Percentiles rank a stretch among this genome's conserved stretches.
phyloP scores from a whole-genome alignment of 192 early-diverging fungal species.

The Podila epigama region DNA sequence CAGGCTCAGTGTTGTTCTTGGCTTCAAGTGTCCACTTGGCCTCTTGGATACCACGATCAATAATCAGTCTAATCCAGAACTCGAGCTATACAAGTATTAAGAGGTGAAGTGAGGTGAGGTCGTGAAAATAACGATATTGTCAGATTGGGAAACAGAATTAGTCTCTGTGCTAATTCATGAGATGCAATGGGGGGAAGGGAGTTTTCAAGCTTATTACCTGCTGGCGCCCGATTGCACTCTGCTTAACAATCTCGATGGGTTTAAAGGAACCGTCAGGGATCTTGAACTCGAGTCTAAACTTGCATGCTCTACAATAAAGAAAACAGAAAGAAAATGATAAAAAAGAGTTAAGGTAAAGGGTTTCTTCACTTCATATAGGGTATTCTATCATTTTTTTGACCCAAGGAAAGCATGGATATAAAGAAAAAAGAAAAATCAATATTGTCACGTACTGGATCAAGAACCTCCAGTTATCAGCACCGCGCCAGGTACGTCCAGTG shows the following conservation, averaged over 20 bases:
- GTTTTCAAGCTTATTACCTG: slow-evolving; percentile 25
- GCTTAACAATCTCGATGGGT: slow-evolving; percentile 56
- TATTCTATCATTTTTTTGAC: not conserved
- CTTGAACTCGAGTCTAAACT: slow-evolving; percentile 60
- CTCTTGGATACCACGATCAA: slow-evolving; percentile 40
- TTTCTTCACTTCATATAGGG: not conserved
- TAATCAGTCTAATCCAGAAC: slow-evolving; percentile 25
- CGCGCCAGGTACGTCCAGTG: slow-evolving; percentile 60
- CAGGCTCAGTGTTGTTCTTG: slow-evolving; percentile 2
- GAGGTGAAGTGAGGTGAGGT: too few relatives aligned
- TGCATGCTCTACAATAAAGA: slow-evolving; percentile 56
- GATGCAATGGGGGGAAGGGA: not conserved
- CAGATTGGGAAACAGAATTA: too few relatives aligned
- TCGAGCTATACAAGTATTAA: slow-evolving; percentile 9
- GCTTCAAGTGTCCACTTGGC: slow-evolving; percentile 20
- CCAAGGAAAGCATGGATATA: not conserved
- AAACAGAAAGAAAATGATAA: not conserved
- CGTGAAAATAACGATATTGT: too few relatives aligned
- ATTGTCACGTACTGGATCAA: slow-evolving; percentile 63
- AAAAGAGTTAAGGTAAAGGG: too few relatives aligned
- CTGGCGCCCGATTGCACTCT: slow-evolving; percentile 49
- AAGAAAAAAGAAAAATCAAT: too few relatives aligned
- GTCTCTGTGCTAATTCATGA: too few relatives aligned
- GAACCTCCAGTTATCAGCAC: slow-evolving; percentile 64
- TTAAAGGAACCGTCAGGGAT: slow-evolving; percentile 52